Base-by-base conservation (phyloP, 176 grass and related monocot genomes). In the Oryza australiensis region DNA sequence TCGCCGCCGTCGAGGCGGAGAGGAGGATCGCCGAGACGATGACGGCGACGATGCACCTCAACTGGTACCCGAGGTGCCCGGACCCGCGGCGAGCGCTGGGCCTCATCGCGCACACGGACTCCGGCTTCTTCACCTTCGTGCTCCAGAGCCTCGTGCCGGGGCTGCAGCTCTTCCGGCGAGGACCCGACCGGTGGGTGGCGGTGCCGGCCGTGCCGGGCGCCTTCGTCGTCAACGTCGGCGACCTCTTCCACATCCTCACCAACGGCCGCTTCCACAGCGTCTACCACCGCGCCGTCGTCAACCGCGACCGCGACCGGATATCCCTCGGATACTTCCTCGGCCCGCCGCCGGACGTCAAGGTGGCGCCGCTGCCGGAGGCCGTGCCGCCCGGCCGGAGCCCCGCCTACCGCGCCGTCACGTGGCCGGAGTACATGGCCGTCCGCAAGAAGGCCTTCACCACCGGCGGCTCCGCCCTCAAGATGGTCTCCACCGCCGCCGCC, bases 51-150 rank as follows among this genome's bases (percentile, higher is more conserved):
- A 57, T 87, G 88, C 88, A 90, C 51, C 88, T 90, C 62, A 90
- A 90, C 80, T 90, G 88, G 88, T 89, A 73, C 12, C 97, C 97
- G 7, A 73, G 79, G 28, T 99, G 97, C 87, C 97, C 97, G 23
- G 97, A 99, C 77, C 97, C 97, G 7, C 83, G 81, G 29, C 93
- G 91, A 1, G 93, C 97, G 27, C 84, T 99, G 73, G 97, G 97
- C 3, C 87, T 99, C 5, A 94, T 94, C 38, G 82, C 93, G 28
- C 97, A 99, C 91, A 99, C 97, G 3, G 97, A 99, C 85, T 99
- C 97, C 20, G 90, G 93, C 74, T 85, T 99, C 77, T 87, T 99
- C 87, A 99, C 97, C 62, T 80, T 99, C 42, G 87, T 99, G 62
- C 83, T 91, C 74, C 97, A 99, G 80, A 99, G 90, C 87, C 66